Conservation (phyloP, 176 grass and related monocot species). For the Aegilops tauschii region DNA sequence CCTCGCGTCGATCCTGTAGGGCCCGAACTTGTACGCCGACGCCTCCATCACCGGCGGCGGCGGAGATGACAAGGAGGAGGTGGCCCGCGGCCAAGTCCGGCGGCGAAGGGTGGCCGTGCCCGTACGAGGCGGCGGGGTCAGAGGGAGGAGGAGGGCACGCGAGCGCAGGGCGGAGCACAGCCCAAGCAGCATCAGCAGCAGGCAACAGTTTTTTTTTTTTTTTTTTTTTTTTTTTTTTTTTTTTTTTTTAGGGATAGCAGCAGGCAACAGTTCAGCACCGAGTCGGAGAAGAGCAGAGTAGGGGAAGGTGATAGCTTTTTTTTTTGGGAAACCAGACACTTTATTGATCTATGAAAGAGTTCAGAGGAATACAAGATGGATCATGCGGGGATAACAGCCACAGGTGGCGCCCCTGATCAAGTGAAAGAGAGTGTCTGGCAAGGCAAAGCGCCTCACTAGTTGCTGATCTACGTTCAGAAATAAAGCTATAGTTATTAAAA, state of each 20-base stretch:
- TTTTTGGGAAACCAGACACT: no score
- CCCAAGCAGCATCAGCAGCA: not conserved
- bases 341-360: no score
- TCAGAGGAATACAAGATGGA: no score
- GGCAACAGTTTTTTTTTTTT: not conserved
- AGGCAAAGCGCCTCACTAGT: no score
- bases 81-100: not conserved
- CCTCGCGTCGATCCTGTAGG: conserved; percentile 69
- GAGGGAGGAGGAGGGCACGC: conserved; percentile 3
- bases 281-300: not conserved
- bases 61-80: not conserved
- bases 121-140: not conserved
- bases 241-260: no score
- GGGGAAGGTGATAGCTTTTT: no score
- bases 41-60: conserved; percentile 19
- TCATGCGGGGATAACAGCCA: no score
- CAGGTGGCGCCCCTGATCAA: no score
- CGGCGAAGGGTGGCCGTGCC: not conserved
- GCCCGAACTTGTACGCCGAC: conserved; percentile 58
- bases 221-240: not conserved
- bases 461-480: no score
- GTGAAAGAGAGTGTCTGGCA: no score
- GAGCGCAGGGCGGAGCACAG: not conserved
- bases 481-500: no score
- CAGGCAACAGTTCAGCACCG: not conserved